Base-by-base conservation (phyloP, 2,329 filamentous ascomycete species). In the Fusarium vanettenii region DNA sequence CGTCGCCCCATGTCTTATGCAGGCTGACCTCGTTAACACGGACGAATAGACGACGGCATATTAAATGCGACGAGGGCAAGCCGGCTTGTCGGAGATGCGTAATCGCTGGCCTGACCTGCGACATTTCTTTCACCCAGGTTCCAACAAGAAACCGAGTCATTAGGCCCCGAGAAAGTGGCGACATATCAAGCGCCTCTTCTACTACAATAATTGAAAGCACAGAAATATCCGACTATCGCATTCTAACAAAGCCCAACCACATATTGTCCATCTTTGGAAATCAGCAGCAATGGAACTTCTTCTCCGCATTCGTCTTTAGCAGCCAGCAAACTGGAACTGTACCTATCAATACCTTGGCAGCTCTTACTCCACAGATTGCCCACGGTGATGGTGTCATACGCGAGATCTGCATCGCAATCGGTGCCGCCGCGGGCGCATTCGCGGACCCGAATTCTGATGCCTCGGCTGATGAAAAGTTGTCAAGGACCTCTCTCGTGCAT, bases 51-150 rank as follows among this genome's bases (percentile, higher is more conserved):
- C 71, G 73, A 29, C 75, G 77, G 11, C 78, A 74, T 59, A 68
- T 76, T 45, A 79, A 79, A 64, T 79, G 77, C 39, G 77, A 79
- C 35, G 73, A 79, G 29, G 67, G 52, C 2, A 78, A 62, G 35
- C 77, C 77, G 16, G 57, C 65, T 2, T 79, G 77, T 39, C 39
- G 70, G 27, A 59, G 64, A 33, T 79, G 77, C 45, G 55, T 72
- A 2, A 59, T 60, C 1, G 55, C 69, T 16, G 70, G 72, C 4
- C 60, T 70, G 35, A 31, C 52, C 20, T 78, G 76, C 16, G 67
- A 72, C 60, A 60, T 73, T 31, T 63, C 68, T 3, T 66, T 77
- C 14, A 45, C 60, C 50, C 57, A 60, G 27, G 27, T 48, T 39
- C 60, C 55, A 29, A 33, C 50, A 20, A 62, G 61, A 11, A 33